A percentile compares a stretch with the other conserved stretches of the same genome.
phyloP scores from a whole-genome alignment of 768 basidiomycete genomes.

The Phaeotremella skinneri region DNA sequence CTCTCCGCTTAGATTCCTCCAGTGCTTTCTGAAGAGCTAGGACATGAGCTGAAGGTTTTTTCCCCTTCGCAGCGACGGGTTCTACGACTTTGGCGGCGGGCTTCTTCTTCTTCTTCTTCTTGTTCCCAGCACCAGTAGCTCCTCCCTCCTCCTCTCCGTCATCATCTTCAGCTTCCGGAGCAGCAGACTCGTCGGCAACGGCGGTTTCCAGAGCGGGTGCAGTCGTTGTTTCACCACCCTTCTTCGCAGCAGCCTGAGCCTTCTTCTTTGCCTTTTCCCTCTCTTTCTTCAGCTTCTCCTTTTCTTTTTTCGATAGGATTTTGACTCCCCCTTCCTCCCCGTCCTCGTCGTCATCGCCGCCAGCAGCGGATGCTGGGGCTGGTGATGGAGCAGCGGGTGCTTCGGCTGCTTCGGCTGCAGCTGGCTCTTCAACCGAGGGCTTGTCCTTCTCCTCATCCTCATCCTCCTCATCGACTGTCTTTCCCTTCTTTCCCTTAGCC shows the following conservation, averaged over 20 bases:
- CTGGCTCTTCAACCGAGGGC: constrained; percentile 24
- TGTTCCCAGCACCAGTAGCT: constrained; percentile 71
- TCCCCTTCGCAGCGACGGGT: constrained; percentile 57
- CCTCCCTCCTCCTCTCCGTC: constrained; percentile 63
- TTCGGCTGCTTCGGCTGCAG: constrained; percentile 9
- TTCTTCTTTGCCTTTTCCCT: constrained; percentile 97
- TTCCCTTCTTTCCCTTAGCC: constrained; percentile 30
- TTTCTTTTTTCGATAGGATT: constrained; percentile 89
- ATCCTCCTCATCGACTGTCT: constrained; percentile 46
- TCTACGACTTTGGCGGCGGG: constrained; percentile 53
- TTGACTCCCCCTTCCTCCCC: constrained; percentile 57
- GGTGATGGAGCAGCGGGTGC: neutral
- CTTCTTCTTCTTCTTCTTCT: constrained; percentile 74
- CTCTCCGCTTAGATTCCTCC: constrained; percentile 83
- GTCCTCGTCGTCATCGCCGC: constrained; percentile 29
- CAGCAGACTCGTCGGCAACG: constrained; percentile 38
- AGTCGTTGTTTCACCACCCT: constrained; percentile 44
- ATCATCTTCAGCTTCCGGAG: constrained; percentile 62
- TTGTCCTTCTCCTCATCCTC: constrained; percentile 35
- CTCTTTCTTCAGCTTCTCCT: constrained; percentile 94
- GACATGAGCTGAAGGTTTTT: constrained; percentile 59
- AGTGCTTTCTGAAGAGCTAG: constrained; percentile 82
- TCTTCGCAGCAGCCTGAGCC: constrained; percentile 85
- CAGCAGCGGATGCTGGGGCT: neutral
- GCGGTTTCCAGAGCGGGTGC: constrained; percentile 48